Percentiles rank a stretch among this genome's conserved stretches.
These are phyloP conservation scores for Globisporangium cederbergense DNA, from an alignment of 352 stramenopile species.

Conservation along the genomic window DNA sequence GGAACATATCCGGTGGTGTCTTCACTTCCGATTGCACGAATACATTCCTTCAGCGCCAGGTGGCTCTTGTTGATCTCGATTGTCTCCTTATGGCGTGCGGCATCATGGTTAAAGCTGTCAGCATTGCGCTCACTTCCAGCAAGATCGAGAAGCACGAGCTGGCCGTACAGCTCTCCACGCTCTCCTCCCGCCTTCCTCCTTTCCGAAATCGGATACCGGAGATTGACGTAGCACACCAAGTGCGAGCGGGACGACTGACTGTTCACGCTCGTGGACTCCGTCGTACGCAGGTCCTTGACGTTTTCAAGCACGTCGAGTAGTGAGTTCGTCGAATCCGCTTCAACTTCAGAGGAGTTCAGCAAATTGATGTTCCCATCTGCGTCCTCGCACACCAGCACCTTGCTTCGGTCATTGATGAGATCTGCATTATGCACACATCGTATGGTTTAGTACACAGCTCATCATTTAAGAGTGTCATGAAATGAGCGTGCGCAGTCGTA, in stretches of 20 bases:
- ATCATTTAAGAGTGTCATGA: not conserved
- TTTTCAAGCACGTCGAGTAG: conserved; percentile 57
- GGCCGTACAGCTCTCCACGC: conserved; percentile 34
- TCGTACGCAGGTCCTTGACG: conserved; percentile 72
- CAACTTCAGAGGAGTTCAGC: conserved; percentile 51
- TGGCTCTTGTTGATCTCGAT: conserved; percentile 87
- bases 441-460: not conserved
- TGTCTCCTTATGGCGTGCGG: conserved; percentile 61
- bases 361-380: conserved; percentile 58
- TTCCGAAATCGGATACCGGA: conserved; percentile 22
- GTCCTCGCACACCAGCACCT: conserved; percentile 75
- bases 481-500: conserved; percentile 11
- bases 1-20: conserved; percentile 58
- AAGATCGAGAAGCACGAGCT: conserved; percentile 61
- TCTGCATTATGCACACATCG: conserved; percentile 20
- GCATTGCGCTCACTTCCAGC: conserved; percentile 74
- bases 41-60: conserved; percentile 78
- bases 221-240: conserved; percentile 62
- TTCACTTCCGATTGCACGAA: conserved; percentile 61
- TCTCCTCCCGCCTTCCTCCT: conserved; percentile 6
- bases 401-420: conserved; percentile 37
- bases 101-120: conserved; percentile 77
- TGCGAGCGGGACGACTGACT: conserved; percentile 72
- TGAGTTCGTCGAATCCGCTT: conserved; percentile 54
- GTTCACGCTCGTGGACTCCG: conserved; percentile 77